phyloP scores from a whole-genome alignment of 371 early-diverging fungal species.

The Cokeromyces recurvatus region DNA sequence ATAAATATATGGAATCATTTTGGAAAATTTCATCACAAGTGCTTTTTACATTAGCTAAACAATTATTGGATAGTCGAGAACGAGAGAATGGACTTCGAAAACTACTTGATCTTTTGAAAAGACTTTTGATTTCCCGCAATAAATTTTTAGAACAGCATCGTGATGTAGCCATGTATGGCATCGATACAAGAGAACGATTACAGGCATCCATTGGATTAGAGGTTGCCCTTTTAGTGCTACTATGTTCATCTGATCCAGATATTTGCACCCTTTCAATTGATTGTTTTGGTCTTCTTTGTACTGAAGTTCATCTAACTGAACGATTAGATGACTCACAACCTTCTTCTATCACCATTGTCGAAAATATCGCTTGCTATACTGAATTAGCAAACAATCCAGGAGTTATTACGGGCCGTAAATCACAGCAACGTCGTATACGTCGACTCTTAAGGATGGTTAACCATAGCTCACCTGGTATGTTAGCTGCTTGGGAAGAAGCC shows the following conservation, averaged over 20 bases:
- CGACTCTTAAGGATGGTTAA: conserved; percentile 58
- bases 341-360: conserved; percentile 55
- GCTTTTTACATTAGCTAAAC: conserved; percentile 34
- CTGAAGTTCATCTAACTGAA: conserved; percentile 53
- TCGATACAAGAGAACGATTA: conserved; percentile 61
- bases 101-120: conserved; percentile 59
- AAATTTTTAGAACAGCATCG: conserved; percentile 58
- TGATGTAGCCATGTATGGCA: conserved; percentile 46
- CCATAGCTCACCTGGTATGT: conserved; percentile 65
- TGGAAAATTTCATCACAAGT: conserved; percentile 57
- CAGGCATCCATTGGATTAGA: conserved; percentile 68
- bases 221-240: conserved; percentile 62
- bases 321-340: conserved; percentile 42
- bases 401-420: conserved; percentile 58
- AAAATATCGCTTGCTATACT: conserved; percentile 64
- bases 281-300: conserved; percentile 54
- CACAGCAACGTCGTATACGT: conserved; percentile 71
- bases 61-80: conserved; percentile 42
- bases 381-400: conserved; percentile 51
- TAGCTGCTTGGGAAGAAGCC: conserved; percentile 81
- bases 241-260: conserved; percentile 68
- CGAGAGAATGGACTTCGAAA: conserved; percentile 51
- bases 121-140: conserved; percentile 60
- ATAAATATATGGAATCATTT: conserved; percentile 48
- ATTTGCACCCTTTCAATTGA: conserved; percentile 50